phyloP scores from a whole-genome alignment of 1,139 yeast species.

The Hemisphaericaspora subhashii region DNA sequence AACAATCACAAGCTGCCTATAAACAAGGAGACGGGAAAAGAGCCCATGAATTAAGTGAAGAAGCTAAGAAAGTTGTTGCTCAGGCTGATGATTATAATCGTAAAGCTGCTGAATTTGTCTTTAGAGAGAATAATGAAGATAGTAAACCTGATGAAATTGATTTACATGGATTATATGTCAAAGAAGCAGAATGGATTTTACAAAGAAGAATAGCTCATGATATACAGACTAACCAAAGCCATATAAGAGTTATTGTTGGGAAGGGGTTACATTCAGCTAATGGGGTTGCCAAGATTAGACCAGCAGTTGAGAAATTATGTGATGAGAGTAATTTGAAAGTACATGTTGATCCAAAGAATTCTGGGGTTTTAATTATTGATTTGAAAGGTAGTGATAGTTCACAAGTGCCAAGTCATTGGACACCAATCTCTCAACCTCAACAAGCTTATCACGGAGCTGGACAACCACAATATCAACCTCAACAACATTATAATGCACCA shows the following conservation, averaged over 20 bases:
- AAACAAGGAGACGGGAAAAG: slow-evolving; percentile 66
- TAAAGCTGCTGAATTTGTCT: slow-evolving; percentile 89
- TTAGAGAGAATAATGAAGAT: slow-evolving; percentile 84
- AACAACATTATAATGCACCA: slow-evolving; percentile 25
- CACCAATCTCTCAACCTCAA: slow-evolving; percentile 25
- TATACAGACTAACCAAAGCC: slow-evolving; percentile 56
- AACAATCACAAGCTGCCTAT: slow-evolving; percentile 76
- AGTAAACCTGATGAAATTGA: slow-evolving; percentile 85
- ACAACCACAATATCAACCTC: slow-evolving; percentile 31
- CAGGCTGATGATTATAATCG: slow-evolving; percentile 70
- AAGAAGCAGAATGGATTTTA: slow-evolving; percentile 80
- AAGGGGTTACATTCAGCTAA: slow-evolving; percentile 83
- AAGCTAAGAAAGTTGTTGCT: slow-evolving; percentile 58
- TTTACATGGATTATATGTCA: slow-evolving; percentile 86
- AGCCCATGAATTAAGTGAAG: slow-evolving; percentile 73
- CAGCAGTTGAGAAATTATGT: slow-evolving; percentile 83
- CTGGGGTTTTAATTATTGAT: slow-evolving; percentile 79
- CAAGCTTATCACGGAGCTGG: slow-evolving; percentile 29
- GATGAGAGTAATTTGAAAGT: slow-evolving; percentile 59
- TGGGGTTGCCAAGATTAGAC: slow-evolving; percentile 85
- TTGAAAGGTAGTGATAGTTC: slow-evolving; percentile 43
- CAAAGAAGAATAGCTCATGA: slow-evolving; percentile 73
- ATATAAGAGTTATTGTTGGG: slow-evolving; percentile 79
- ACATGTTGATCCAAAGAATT: slow-evolving; percentile 64
- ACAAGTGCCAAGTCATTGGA: slow-evolving; percentile 55